Conservation (phyloP, 768 basidiomycete species). For the Sarcodon aspratus region DNA sequence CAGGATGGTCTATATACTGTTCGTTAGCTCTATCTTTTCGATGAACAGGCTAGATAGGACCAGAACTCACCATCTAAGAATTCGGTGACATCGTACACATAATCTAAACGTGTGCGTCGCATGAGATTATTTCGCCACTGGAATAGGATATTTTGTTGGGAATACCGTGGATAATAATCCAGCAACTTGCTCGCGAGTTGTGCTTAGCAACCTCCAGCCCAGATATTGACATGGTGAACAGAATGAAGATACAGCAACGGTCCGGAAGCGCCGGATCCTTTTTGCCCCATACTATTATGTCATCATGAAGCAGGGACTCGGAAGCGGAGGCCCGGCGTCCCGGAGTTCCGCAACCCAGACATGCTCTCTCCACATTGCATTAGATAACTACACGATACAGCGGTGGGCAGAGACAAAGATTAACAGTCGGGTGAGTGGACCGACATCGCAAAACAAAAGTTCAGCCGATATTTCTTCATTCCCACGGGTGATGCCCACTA, state of each 20-base stretch:
- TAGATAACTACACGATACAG: too few relatives aligned
- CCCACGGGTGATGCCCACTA: too few relatives aligned
- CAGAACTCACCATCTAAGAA: slow-evolving; percentile 22
- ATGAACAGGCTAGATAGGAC: neutral
- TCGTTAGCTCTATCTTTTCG: neutral
- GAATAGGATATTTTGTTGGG: slow-evolving; percentile 4
- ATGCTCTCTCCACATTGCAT: too few relatives aligned
- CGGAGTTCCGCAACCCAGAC: too few relatives aligned
- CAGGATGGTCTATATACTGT: slow-evolving; percentile 8
- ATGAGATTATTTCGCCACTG: slow-evolving; percentile 16
- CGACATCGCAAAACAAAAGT: too few relatives aligned
- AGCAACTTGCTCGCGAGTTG: slow-evolving; percentile 51
- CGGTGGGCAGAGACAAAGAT: too few relatives aligned
- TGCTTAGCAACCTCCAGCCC: slow-evolving; percentile 43
- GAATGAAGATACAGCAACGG: neutral
- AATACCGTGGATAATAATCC: slow-evolving; percentile 75
- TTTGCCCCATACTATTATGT: too few relatives aligned
- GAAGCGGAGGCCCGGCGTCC: too few relatives aligned
- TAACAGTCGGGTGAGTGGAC: too few relatives aligned
- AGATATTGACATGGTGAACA: slow-evolving; percentile 20
- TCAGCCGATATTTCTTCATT: too few relatives aligned
- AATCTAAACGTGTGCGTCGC: slow-evolving; percentile 11
- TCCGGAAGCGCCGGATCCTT: neutral
- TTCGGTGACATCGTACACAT: slow-evolving; percentile 34
- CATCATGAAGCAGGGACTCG: too few relatives aligned